Evolutionary conservation across 192 early-diverging fungal species (phyloP).

Genomic region (Coemansia sp.): DNA sequence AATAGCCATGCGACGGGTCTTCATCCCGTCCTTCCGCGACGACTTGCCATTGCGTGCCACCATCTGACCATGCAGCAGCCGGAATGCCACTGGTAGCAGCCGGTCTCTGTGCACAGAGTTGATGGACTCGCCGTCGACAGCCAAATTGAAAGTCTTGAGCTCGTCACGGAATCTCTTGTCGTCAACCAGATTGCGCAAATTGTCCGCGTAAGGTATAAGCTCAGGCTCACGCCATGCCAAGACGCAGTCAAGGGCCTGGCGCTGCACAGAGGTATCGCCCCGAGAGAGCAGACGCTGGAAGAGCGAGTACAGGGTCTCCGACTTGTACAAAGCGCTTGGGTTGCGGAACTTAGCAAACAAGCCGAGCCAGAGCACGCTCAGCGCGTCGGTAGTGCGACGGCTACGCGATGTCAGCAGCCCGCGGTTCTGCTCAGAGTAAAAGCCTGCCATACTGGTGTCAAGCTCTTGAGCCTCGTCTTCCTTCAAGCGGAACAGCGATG

Average conservation of each 20-base stretch:
- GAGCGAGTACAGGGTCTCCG: constrained; percentile 24
- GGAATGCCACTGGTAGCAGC: constrained; percentile 74
- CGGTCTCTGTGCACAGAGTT: constrained; percentile 68
- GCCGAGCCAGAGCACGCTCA: constrained; percentile 36
- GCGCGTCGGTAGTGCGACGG: constrained; percentile 18
- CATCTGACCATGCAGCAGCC: constrained; percentile 90
- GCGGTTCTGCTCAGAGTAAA: constrained; percentile 19
- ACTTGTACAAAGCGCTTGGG: constrained; percentile 30
- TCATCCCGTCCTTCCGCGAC: constrained; percentile 68
- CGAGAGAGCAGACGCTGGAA: constrained; percentile 77
- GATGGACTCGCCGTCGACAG: constrained; percentile 61
- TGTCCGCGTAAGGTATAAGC: constrained; percentile 73
- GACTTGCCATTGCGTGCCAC: constrained; percentile 76
- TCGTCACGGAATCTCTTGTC: constrained; percentile 92
- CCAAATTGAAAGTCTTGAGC: constrained; percentile 74
- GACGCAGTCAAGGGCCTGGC: constrained; percentile 79
- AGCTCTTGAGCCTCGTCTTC: constrained; percentile 9
- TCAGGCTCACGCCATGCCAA: constrained; percentile 76
- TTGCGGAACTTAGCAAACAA: constrained; percentile 43
- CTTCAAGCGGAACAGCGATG: constrained; percentile 25
- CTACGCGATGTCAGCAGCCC: constrained; percentile 29
- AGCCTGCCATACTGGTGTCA: constrained; percentile 9
- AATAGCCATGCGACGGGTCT: constrained; percentile 77
- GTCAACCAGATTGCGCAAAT: constrained; percentile 74
- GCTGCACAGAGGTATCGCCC: constrained; percentile 80